A percentile compares a stretch with the other conserved stretches of the same genome.
Evolutionary conservation across 768 basidiomycete species (phyloP).

Genomic region (Lactifluus echinatus): DNA sequence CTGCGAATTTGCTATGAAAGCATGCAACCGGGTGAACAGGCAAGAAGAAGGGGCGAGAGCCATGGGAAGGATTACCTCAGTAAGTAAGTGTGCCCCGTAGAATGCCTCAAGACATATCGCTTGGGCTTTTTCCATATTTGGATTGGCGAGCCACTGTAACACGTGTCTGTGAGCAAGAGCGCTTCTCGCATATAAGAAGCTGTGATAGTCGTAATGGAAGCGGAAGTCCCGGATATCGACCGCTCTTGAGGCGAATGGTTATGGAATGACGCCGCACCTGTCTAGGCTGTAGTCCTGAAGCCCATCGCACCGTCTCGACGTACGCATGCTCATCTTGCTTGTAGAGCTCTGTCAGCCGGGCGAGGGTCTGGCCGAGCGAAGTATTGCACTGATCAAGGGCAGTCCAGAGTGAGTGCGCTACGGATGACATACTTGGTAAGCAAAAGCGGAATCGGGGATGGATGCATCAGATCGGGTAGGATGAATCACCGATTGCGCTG

Average conservation of each 20-base stretch:
- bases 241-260: not conserved
- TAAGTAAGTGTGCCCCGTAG: conserved; percentile 44
- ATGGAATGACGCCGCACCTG: conserved; percentile 35
- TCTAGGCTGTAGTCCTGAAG: conserved; percentile 49
- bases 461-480: not conserved
- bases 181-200: not conserved
- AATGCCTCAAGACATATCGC: conserved; percentile 45
- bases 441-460: not conserved
- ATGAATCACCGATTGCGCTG: conserved; percentile 39
- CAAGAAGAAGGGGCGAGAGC: not conserved
- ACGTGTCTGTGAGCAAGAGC: not conserved
- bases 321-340: conserved; percentile 43
- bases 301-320: conserved; percentile 47
- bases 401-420: conserved; percentile 61
- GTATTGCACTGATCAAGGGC: conserved; percentile 55
- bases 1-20: conserved; percentile 56
- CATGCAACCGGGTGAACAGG: not conserved
- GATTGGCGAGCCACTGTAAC: conserved; percentile 52
- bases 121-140: conserved; percentile 37
- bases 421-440: conserved; percentile 2
- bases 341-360: conserved; percentile 42
- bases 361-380: conserved; percentile 44
- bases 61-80: conserved; percentile 39
- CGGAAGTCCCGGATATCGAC: not conserved
- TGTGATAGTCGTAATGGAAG: not conserved